Percentiles rank a stretch among this genome's conserved stretches.
Evolutionary conservation across 257 asterid species (phyloP).

Genomic region (Eucommia ulmoides): DNA sequence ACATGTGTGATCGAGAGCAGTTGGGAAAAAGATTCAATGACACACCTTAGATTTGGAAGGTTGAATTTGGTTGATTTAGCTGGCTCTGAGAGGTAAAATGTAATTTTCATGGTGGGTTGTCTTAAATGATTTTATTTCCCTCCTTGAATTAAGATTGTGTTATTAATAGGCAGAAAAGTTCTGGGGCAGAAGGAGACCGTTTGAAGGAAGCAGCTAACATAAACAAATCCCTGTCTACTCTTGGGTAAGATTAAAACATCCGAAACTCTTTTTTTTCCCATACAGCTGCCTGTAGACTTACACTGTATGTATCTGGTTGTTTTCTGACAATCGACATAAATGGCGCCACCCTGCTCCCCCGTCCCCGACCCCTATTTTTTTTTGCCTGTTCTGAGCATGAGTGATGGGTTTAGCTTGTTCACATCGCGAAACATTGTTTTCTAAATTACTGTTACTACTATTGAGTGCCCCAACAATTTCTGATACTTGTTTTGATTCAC

Average conservation of each 20-base stretch:
- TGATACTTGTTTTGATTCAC: too few species aligned
- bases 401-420: too few species aligned
- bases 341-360: too few species aligned
- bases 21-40: slow-evolving; percentile 79
- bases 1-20: slow-evolving; percentile 71
- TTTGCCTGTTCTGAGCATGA: too few species aligned
- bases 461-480: too few species aligned
- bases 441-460: too few species aligned
- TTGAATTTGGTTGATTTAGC: slow-evolving; percentile 79
- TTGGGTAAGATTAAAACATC: slow-evolving; percentile 54
- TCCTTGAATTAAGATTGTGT: slow-evolving; percentile 11
- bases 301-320: too few species aligned
- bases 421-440: too few species aligned
- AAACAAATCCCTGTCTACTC: slow-evolving; percentile 78
- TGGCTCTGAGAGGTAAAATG: slow-evolving; percentile 80
- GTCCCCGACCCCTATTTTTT: too few species aligned
- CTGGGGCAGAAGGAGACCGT: slow-evolving; percentile 87
- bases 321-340: too few species aligned
- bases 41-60: slow-evolving; percentile 73
- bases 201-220: slow-evolving; percentile 86
- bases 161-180: slow-evolving; percentile 65
- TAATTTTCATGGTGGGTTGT: slow-evolving; percentile 6
- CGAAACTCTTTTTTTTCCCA: slow-evolving; percentile 1
- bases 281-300: background rate
- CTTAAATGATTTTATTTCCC: too few species aligned